Conservation (phyloP, 1,284 basidiomycete genomes). For the Tilletiopsis washingtonensis region DNA sequence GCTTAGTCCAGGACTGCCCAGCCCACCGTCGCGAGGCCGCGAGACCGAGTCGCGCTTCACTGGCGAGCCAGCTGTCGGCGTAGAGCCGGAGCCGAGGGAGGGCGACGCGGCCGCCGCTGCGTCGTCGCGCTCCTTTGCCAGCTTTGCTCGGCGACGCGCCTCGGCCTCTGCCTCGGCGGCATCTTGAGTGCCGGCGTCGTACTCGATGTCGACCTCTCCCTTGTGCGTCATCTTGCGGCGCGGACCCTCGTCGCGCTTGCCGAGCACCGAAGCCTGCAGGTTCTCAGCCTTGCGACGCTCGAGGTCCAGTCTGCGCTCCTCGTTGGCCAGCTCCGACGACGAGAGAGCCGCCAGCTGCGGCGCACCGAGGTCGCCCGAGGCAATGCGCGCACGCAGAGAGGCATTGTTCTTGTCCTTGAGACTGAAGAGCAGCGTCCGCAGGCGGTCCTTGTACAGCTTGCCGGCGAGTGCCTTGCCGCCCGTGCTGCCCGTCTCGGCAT, state of each 20-base stretch:
- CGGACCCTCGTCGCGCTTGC: slow-evolving; percentile 22
- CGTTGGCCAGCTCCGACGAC: slow-evolving; percentile 43
- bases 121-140: slow-evolving; percentile 1
- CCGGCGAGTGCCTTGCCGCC: neutral
- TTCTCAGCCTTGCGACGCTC: slow-evolving; percentile 39
- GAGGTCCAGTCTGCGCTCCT: slow-evolving; percentile 31
- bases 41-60: no score
- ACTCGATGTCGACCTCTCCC: slow-evolving; percentile 45
- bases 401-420: slow-evolving; percentile 43
- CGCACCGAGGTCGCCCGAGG: slow-evolving; percentile 24
- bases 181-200: slow-evolving; percentile 11
- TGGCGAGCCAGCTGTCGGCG: neutral
- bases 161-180: neutral
- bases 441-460: slow-evolving; percentile 37
- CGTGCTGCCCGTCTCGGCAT: slow-evolving; percentile 14
- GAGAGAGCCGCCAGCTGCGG: slow-evolving; percentile 31
- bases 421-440: slow-evolving; percentile 43
- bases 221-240: slow-evolving; percentile 47
- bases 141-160: neutral
- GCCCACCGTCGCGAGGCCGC: no score
- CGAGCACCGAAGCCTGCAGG: slow-evolving; percentile 32
- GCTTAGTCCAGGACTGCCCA: no score
- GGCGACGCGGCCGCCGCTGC: neutral
- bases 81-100: no score
- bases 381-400: slow-evolving; percentile 35